Evolutionary conservation across 2,329 filamentous ascomycete genomes (phyloP).

Genomic region (Ceratocystis harringtonii): DNA sequence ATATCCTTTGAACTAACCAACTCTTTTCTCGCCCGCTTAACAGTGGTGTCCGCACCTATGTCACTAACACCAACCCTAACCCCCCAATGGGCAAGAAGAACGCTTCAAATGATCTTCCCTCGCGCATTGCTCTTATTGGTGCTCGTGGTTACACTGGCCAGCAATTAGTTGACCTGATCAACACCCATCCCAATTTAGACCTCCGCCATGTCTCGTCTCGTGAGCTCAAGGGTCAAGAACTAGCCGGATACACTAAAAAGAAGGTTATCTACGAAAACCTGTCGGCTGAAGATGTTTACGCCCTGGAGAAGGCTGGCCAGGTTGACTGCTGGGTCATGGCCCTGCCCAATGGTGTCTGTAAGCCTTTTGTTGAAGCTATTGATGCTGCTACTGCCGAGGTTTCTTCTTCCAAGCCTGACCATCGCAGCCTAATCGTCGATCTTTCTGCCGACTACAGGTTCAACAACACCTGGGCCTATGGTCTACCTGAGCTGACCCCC

Average conservation of each 20-base stretch:
- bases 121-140: slow-evolving; percentile 74
- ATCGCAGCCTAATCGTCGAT: slow-evolving; percentile 69
- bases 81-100: slow-evolving; percentile 81
- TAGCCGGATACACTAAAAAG: slow-evolving; percentile 81
- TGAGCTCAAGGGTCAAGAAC: slow-evolving; percentile 72
- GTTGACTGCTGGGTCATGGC: slow-evolving; percentile 98
- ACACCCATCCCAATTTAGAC: slow-evolving; percentile 78
- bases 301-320: slow-evolving; percentile 68
- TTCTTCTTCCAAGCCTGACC: slow-evolving; percentile 22
- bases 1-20: not conserved
- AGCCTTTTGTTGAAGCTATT: slow-evolving; percentile 82
- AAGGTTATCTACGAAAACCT: slow-evolving; percentile 88
- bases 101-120: slow-evolving; percentile 61
- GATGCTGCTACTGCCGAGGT: slow-evolving; percentile 22
- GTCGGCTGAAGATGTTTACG: slow-evolving; percentile 67
- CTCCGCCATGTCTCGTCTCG: slow-evolving; percentile 84
- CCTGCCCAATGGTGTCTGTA: slow-evolving; percentile 85
- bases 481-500: slow-evolving; percentile 70
- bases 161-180: slow-evolving; percentile 73
- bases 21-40: not conserved
- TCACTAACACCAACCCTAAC: slow-evolving; percentile 67
- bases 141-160: slow-evolving; percentile 91
- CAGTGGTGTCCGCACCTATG: slow-evolving; percentile 20
- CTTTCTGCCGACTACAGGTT: slow-evolving; percentile 96
- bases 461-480: slow-evolving; percentile 72